A percentile compares a stretch with the other conserved stretches of the same genome.
Conservation (phyloP, 306 rosid genomes). For the Gillenia trifoliata region DNA sequence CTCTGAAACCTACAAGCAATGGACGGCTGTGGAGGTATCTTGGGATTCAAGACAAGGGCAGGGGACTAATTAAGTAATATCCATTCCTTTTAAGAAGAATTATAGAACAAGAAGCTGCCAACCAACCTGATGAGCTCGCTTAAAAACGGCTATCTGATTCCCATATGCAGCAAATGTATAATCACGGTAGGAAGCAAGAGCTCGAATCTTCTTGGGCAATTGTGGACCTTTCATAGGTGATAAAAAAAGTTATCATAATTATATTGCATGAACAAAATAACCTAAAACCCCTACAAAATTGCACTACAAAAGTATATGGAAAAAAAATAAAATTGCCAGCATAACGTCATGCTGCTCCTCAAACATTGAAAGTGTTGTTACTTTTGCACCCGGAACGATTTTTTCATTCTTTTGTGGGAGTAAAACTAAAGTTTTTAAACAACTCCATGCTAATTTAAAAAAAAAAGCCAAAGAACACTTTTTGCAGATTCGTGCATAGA, state of each 20-base stretch:
- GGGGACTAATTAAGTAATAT: not conserved
- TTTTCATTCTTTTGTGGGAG: not conserved
- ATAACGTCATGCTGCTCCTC: not conserved
- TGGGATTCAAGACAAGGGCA: not conserved
- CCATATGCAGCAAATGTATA: conserved; percentile 78
- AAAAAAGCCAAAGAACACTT: not conserved
- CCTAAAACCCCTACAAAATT: not conserved
- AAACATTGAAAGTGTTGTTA: not conserved
- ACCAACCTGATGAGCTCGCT: conserved; percentile 76
- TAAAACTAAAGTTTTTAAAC: not conserved
- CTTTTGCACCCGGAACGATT: not conserved
- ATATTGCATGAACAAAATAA: not conserved
- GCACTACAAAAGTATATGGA: not conserved
- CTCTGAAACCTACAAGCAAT: not conserved
- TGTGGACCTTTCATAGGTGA: conserved; percentile 54
- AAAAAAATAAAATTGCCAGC: not conserved
- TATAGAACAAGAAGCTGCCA: not conserved
- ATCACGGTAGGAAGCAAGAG: conserved; percentile 82
- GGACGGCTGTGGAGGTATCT: not conserved
- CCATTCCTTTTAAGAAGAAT: not conserved
- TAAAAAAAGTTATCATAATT: not conserved
- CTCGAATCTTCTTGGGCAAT: conserved; percentile 76
- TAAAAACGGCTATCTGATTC: conserved; percentile 61
- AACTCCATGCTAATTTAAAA: not conserved
- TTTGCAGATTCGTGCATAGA: not conserved